These are phyloP conservation scores for Penicillium lividum DNA, from an alignment of 495 filamentous ascomycete genomes.

Conservation along the genomic window DNA sequence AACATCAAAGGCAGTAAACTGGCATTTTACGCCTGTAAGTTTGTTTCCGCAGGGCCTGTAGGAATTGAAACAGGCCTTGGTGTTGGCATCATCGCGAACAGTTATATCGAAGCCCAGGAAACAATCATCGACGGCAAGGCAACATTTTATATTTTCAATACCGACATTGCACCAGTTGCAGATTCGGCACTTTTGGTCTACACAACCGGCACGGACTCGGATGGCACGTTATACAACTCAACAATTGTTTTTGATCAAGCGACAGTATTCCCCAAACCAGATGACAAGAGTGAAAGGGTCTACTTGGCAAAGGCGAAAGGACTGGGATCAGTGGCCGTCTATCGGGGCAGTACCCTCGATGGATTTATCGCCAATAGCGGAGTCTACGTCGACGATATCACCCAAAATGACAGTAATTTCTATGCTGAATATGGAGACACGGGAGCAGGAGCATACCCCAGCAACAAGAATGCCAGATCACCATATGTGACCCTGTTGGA, in stretches of 20 bases:
- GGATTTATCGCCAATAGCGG: slow-evolving; percentile 9
- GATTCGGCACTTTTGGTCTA: slow-evolving; percentile 5
- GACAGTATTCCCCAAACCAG: background rate
- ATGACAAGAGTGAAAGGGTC: background rate
- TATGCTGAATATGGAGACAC: slow-evolving; percentile 14
- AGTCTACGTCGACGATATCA: slow-evolving; percentile 10
- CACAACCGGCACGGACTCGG: background rate
- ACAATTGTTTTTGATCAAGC: slow-evolving; percentile 12
- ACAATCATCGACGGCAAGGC: slow-evolving; percentile 8
- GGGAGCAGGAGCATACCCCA: slow-evolving; percentile 10
- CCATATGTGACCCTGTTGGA: slow-evolving; percentile 5
- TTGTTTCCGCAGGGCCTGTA: slow-evolving; percentile 9
- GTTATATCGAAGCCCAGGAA: slow-evolving; percentile 16
- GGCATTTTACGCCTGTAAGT: slow-evolving; percentile 16
- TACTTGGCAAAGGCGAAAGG: slow-evolving; percentile 11
- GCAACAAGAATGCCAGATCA: slow-evolving; percentile 10
- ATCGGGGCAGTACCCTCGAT: slow-evolving; percentile 3
- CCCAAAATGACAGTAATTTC: slow-evolving; percentile 13
- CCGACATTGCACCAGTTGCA: background rate
- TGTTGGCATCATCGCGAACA: slow-evolving; percentile 15
- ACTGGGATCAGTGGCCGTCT: slow-evolving; percentile 11
- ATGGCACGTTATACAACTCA: slow-evolving; percentile 9
- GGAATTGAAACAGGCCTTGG: slow-evolving; percentile 7
- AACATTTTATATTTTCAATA: slow-evolving; percentile 19
- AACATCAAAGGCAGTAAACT: slow-evolving; percentile 6